These are phyloP conservation scores for Dendrobium huoshanense DNA, from an alignment of 106 monocot genomes.

Conservation along the genomic window DNA sequence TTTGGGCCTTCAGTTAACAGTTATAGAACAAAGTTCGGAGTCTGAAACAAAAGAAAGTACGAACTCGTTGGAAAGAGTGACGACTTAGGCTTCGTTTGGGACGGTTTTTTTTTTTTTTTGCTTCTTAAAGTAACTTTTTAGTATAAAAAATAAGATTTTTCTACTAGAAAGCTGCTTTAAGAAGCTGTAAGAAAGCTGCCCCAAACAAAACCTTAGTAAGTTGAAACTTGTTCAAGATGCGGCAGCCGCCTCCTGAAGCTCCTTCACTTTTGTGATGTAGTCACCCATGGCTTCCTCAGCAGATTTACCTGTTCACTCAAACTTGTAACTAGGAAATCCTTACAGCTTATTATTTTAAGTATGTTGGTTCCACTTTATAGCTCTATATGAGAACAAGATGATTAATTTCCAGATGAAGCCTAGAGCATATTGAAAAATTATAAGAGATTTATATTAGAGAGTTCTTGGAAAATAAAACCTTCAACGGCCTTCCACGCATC, in stretches of 20 bases:
- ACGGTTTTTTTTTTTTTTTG: too few species aligned
- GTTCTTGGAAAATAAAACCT: slow-evolving; percentile 26
- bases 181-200: too few species aligned
- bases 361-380: too few species aligned
- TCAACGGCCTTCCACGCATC: slow-evolving; percentile 90
- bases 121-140: too few species aligned
- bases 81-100: too few species aligned
- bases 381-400: too few species aligned
- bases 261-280: slow-evolving; percentile 87
- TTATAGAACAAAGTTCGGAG: background rate
- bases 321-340: too few species aligned
- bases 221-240: slow-evolving; percentile 5
- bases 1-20: background rate
- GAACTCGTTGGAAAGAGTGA: background rate
- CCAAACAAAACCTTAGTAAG: too few species aligned
- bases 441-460: background rate
- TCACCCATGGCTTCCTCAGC: slow-evolving; percentile 77
- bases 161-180: too few species aligned
- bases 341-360: too few species aligned
- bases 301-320: slow-evolving; percentile 40
- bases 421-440: background rate
- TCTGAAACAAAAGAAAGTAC: background rate
- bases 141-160: too few species aligned
- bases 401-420: background rate
- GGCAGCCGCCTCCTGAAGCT: slow-evolving; percentile 43